Base-by-base conservation (phyloP, 148 eudicot genomes). In the Polygonum aviculare region DNA sequence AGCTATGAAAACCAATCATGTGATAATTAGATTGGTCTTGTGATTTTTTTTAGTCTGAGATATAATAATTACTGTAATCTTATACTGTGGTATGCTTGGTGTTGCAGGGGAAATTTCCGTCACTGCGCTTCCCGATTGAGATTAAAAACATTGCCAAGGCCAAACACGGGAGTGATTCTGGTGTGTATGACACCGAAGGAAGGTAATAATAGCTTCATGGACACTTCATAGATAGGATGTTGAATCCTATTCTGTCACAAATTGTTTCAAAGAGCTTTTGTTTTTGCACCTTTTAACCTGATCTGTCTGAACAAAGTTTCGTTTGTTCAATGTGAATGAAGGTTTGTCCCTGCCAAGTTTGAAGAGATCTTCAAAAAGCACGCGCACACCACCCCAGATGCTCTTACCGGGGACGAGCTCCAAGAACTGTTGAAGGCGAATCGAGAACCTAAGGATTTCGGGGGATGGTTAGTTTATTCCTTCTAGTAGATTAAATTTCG, bases 151-250 rank as follows among this genome's bases (percentile, higher is more conserved):
- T 94, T 65, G 77, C 90, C 0, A 78, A 75, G 77, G 91, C 83
- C 62, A 92, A 90, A 73, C 98, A 94, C 76, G 86, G 87, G 8
- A 94, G 98, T 78, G 98, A 94, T 78, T 79, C 90, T n/a, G 98
- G 89, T 72, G 92, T 88, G 40, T 94, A 90, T 33, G 97, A 77
- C 38, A 38, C 74, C 9, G 79, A 77, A 49, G 79, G 79, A 50
- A 77, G 78, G 77, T 67, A 65, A 62, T 67, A 65, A 62, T 59
- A 21, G 0, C 21, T 52, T 5, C 69, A 60, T 26, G 15, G 11
- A 22, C 67, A 9, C 11, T 60, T 60, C 16, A 26, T 60, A 9
- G 26, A n/a, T 54, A 54, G 26, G 26, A 54, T 54, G 60, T n/a
- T 54, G 2, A 54, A n/a, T 54, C 26, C 26, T 52, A 54, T 51